Percentiles rank a stretch among this genome's conserved stretches.
phyloP scores from a whole-genome alignment of 169 alveolate species.

The Amoebophrya sp. region DNA sequence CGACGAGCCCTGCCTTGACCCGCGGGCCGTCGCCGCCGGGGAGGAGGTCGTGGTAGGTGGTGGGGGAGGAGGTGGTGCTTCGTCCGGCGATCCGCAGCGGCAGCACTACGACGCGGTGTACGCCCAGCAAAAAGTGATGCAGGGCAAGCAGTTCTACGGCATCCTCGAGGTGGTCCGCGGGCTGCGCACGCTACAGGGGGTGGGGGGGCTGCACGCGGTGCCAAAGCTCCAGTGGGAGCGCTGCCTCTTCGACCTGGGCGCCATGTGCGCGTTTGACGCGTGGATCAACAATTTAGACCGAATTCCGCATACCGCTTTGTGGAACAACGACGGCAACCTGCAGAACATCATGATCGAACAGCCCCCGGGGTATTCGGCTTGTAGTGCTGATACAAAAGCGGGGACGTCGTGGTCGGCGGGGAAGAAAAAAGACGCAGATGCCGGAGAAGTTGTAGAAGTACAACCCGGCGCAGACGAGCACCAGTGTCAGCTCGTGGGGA shows the following conservation, averaged over 20 bases:
- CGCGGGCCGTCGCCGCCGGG: too few relatives aligned
- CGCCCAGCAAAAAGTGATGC: background rate
- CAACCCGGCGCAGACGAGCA: too few relatives aligned
- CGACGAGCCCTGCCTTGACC: too few relatives aligned
- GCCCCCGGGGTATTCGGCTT: too few relatives aligned
- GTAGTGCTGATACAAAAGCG: too few relatives aligned
- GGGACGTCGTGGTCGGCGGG: too few relatives aligned
- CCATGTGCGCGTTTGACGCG: background rate
- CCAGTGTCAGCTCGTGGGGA: background rate
- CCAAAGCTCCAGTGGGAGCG: background rate
- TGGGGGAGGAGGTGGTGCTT: too few relatives aligned
- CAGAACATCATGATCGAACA: background rate
- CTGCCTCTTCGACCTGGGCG: background rate
- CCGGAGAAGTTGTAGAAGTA: too few relatives aligned
- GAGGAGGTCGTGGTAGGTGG: too few relatives aligned
- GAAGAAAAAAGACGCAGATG: too few relatives aligned
- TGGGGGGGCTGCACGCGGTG: background rate
- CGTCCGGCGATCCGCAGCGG: too few relatives aligned
- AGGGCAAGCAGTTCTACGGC: background rate
- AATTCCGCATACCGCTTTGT: background rate
- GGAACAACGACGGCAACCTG: background rate
- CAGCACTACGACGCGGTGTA: too few relatives aligned
- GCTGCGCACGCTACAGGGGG: background rate
- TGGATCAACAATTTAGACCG: background rate
- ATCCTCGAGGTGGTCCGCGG: background rate